Percentiles rank a stretch among this genome's conserved stretches.
Evolutionary conservation across 495 filamentous ascomycete genomes (phyloP).

Genomic region (Trypethelium eluteriae): DNA sequence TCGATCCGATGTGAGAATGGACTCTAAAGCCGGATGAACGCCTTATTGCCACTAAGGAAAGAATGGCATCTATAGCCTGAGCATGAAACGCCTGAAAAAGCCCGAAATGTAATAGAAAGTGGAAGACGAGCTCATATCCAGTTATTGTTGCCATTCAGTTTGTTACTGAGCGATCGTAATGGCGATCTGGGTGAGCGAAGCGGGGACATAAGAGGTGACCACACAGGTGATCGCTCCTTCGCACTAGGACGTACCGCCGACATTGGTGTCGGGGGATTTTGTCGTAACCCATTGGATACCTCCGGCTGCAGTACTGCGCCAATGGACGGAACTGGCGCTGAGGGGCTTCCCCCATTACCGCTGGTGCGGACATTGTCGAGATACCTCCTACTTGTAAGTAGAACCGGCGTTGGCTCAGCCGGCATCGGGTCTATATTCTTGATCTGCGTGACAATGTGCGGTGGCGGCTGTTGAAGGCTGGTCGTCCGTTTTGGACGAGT

Average conservation of each 20-base stretch:
- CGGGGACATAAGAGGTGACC: constrained; percentile 1
- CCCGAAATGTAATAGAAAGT: not conserved
- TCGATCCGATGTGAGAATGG: not conserved
- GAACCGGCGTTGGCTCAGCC: constrained; percentile 6
- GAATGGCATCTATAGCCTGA: not conserved
- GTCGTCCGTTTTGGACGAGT: constrained; percentile 3
- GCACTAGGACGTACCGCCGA: constrained; percentile 1
- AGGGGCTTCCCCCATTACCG: not conserved
- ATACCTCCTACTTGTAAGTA: constrained; percentile 3
- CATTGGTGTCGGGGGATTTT: not conserved
- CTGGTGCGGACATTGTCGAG: constrained; percentile 6
- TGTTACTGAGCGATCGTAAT: not conserved
- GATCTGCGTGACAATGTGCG: constrained; percentile 4
- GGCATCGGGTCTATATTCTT: not conserved
- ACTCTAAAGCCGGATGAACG: not conserved
- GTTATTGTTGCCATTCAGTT: not conserved
- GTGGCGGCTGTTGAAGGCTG: constrained; percentile 3
- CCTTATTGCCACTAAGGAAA: not conserved
- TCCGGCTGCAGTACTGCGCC: not conserved
- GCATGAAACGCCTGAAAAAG: not conserved
- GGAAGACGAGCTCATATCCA: not conserved
- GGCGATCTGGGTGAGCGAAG: constrained; percentile 6
- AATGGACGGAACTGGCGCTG: not conserved
- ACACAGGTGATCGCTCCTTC: constrained; percentile 4
- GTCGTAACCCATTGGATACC: not conserved